These are phyloP conservation scores for Cladophialophora exuberans DNA, from an alignment of 2,329 filamentous ascomycete species.

Conservation along the genomic window DNA sequence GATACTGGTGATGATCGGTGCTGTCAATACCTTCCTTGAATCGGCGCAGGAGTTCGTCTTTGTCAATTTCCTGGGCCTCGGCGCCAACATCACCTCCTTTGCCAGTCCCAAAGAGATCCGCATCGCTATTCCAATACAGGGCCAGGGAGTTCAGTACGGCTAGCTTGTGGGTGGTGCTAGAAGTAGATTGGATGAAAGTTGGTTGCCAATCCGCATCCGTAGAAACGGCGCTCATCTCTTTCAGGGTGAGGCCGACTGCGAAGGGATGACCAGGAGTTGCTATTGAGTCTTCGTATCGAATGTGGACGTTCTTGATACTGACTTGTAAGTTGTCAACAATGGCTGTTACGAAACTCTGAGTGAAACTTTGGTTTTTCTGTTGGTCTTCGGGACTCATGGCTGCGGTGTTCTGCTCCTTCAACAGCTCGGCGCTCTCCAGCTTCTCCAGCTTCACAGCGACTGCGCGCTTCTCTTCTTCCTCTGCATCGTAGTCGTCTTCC, in stretches of 20 bases:
- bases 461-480: slow-evolving; percentile 83
- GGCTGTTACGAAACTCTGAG: slow-evolving; percentile 89
- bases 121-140: slow-evolving; percentile 98
- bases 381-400: slow-evolving; percentile 94
- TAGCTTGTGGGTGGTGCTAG: slow-evolving; percentile 85
- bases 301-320: slow-evolving; percentile 96
- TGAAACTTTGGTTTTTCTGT: slow-evolving; percentile 97
- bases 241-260: slow-evolving; percentile 85
- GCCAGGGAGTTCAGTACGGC: slow-evolving; percentile 87
- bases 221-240: slow-evolving; percentile 96
- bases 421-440: slow-evolving; percentile 89
- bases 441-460: slow-evolving; percentile 99
- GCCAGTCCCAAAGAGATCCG: slow-evolving; percentile 78
- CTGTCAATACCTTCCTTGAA: slow-evolving; percentile 81
- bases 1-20: slow-evolving; percentile 82
- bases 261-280: slow-evolving; percentile 95
- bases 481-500: slow-evolving; percentile 88
- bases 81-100: slow-evolving; percentile 68
- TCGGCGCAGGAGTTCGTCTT: slow-evolving; percentile 75
- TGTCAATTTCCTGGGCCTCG: slow-evolving; percentile 64
- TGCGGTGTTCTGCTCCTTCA: slow-evolving; percentile 90
- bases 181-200: slow-evolving; percentile 89
- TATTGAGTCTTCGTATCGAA: slow-evolving; percentile 97
- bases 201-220: slow-evolving; percentile 95
- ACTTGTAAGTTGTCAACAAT: slow-evolving; percentile 99